Evolutionary conservation across 2,329 filamentous ascomycete genomes (phyloP).

Genomic region (Calonectria multiphialidica): DNA sequence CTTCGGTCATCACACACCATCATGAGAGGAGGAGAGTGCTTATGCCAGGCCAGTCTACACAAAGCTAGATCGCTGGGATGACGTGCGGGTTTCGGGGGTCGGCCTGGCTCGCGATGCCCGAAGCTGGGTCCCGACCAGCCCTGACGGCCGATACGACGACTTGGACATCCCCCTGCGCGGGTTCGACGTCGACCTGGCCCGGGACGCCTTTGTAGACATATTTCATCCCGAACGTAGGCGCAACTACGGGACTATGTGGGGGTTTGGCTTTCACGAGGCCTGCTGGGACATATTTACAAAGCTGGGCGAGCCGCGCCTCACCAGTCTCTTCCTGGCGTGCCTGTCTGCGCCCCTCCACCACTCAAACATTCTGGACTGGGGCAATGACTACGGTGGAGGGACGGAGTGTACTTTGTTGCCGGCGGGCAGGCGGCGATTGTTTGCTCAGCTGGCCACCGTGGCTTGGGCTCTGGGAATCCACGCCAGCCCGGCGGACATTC

Average conservation of each 20-base stretch:
- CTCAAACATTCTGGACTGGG: slow-evolving; percentile 24
- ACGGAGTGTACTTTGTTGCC: background rate
- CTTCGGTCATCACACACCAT: background rate
- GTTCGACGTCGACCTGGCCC: background rate
- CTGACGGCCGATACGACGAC: background rate
- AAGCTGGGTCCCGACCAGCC: background rate
- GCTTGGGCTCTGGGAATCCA: background rate
- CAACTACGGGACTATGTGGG: slow-evolving; percentile 19
- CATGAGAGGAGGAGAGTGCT: background rate
- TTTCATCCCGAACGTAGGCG: background rate
- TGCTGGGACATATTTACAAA: slow-evolving; percentile 26
- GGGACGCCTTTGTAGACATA: background rate
- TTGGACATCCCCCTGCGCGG: background rate
- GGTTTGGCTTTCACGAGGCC: slow-evolving; percentile 24
- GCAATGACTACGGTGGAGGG: slow-evolving; percentile 23
- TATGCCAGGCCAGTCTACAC: background rate
- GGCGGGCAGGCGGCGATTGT: background rate
- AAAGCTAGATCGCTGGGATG: background rate
- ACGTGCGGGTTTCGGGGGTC: background rate
- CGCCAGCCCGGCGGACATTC: background rate
- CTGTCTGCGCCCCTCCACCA: slow-evolving; percentile 22
- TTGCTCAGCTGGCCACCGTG: background rate
- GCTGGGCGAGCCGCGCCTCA: background rate
- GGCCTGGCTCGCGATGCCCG: background rate
- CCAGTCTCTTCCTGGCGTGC: slow-evolving; percentile 2